Base-by-base conservation (phyloP, 768 basidiomycete genomes). In the Gymnopilus dilepis region DNA sequence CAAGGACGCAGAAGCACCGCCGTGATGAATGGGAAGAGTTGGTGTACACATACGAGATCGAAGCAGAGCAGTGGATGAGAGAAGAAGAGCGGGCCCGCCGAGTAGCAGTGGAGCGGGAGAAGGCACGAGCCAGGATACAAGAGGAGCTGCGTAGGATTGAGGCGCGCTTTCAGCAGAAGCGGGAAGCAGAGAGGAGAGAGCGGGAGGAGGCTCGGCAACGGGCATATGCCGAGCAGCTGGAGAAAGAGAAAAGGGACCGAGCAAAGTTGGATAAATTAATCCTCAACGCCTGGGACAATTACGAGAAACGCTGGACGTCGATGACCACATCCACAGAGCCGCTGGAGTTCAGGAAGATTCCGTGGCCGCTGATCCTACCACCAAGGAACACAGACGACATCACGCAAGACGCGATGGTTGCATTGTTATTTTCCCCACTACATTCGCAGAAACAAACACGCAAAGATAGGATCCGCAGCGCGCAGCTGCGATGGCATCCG, bases 401-500 rank as follows among this genome's bases (percentile, higher is more conserved):
- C 58, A 81, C 80, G 9, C 74, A 82, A 6, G 76, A 79, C n/a
- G 78, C 77, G n/a, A 82, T 93, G 51, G 71, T 76, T 19, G 69
- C 71, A 50, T 91, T 94, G 71, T 74, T 94, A 45, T 73, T 91
- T 40, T 89, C 88, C 22, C 79, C 83, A n/a, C 62, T 77, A 15
- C 90, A 92, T 72, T 90, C 90, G 13, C 73, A 75, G 59, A 77
- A 76, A 8, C 80, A 84, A 63, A 77, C 86, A 37, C 80, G 79
- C 63, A 90, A 86, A 71, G 89, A 92, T 57, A 80, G 89, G 60
- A 82, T 92, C 61, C 83, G 86, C 47, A 78, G 73, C 26, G 90
- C 89, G 0, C 81, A 90, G 72, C 82, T 90, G 21, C 80, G 89
- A 42, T 93, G 91, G 91, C 92, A 94, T 69, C 92, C 92, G 3